phyloP scores from a whole-genome alignment of 1,139 yeast species.

The Hansenula sp. region DNA sequence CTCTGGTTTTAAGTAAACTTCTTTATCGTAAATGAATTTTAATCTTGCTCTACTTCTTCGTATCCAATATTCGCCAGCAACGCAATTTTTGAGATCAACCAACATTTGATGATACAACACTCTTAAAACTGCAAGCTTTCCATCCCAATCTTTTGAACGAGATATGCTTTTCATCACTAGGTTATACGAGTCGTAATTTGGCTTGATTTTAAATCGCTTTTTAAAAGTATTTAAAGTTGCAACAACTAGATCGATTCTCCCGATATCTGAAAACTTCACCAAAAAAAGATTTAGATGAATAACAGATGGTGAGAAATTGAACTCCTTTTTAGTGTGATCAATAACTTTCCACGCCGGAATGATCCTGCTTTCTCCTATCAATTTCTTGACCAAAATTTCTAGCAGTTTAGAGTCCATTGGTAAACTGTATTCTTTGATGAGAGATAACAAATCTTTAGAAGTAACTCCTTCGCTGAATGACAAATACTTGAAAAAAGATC shows the following conservation, averaged over 20 bases:
- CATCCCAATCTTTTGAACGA: slow-evolving; percentile 25
- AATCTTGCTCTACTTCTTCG: slow-evolving; percentile 19
- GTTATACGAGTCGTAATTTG: slow-evolving; percentile 26
- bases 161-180: slow-evolving; percentile 29
- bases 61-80: slow-evolving; percentile 24
- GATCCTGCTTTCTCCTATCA: slow-evolving; percentile 23
- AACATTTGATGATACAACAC: slow-evolving; percentile 21
- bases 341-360: slow-evolving; percentile 25
- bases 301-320: slow-evolving; percentile 11
- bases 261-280: slow-evolving; percentile 24
- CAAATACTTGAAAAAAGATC: slow-evolving; percentile 10
- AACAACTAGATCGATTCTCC: slow-evolving; percentile 29
- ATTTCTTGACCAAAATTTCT: slow-evolving; percentile 20
- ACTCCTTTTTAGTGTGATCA: slow-evolving; percentile 12
- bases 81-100: slow-evolving; percentile 10
- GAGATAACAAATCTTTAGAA: slow-evolving; percentile 10
- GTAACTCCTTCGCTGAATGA: slow-evolving; percentile 5
- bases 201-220: slow-evolving; percentile 19
- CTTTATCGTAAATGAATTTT: slow-evolving; percentile 13
- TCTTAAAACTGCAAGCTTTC: slow-evolving; percentile 21
- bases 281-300: slow-evolving; percentile 27
- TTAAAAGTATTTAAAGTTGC: slow-evolving; percentile 27
- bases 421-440: slow-evolving; percentile 20
- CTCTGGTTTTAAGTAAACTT: slow-evolving; percentile 11
- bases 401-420: slow-evolving; percentile 21